These are phyloP conservation scores for Coffea canephora DNA, from an alignment of 257 asterid species.

Conservation along the genomic window DNA sequence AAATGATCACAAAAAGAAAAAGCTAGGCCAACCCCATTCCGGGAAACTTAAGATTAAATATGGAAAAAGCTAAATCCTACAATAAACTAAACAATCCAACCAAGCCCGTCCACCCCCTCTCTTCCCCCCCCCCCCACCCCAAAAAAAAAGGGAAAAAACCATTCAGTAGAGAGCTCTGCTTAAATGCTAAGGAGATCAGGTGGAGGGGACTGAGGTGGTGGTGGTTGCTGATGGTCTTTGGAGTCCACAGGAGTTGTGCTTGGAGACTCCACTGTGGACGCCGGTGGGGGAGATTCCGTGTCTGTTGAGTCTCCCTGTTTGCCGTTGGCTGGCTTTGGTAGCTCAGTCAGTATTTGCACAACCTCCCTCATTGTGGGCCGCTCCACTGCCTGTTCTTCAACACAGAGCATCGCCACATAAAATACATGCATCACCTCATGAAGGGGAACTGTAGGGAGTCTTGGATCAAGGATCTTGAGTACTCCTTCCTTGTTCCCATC, in stretches of 20 bases:
- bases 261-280: conserved; percentile 52
- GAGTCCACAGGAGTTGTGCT: conserved; percentile 19
- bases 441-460: conserved; percentile 76
- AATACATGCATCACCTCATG: conserved; percentile 88
- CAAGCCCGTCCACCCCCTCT: not conserved
- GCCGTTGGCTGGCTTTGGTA: conserved; percentile 50
- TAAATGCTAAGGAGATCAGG: conserved; percentile 49
- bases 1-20: not conserved
- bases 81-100: conserved; percentile 8
- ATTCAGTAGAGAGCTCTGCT: conserved; percentile 2
- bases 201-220: conserved; percentile 34
- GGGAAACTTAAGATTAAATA: not conserved
- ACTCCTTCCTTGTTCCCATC: conserved; percentile 82
- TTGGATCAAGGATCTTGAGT: conserved; percentile 69
- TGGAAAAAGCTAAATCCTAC: conserved; percentile 1
- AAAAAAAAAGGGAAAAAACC: no score
- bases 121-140: no score
- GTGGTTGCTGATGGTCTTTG: conserved; percentile 27
- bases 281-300: conserved; percentile 32
- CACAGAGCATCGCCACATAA: conserved; percentile 94
- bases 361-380: conserved; percentile 99
- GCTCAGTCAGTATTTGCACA: conserved; percentile 85
- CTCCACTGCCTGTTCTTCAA: conserved; percentile 88
- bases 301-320: conserved; percentile 43
- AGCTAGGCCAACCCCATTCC: conserved; percentile 10